These are phyloP conservation scores for Excoecaria agallocha DNA, from an alignment of 345 rosid species.

Conservation along the genomic window DNA sequence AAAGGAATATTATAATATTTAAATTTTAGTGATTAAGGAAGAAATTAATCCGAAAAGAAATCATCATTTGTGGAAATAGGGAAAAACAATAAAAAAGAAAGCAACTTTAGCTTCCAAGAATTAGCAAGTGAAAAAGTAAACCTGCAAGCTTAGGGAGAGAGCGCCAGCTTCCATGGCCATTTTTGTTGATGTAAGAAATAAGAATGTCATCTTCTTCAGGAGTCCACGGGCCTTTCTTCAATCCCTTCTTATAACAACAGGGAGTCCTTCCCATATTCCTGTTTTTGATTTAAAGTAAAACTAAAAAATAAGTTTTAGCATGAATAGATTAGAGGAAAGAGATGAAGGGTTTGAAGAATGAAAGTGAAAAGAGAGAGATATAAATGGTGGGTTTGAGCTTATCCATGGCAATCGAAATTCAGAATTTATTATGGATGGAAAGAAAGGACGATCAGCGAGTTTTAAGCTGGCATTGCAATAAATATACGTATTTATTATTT, in stretches of 20 bases:
- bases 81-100: neutral
- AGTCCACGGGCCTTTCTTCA: slow-evolving; percentile 42
- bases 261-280: slow-evolving; percentile 34
- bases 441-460: slow-evolving; percentile 50
- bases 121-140: neutral
- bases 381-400: slow-evolving; percentile 35
- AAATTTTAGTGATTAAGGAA: too few relatives aligned
- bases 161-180: slow-evolving; percentile 44
- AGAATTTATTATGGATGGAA: slow-evolving; percentile 21
- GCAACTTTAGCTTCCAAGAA: neutral
- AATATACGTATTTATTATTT: slow-evolving; percentile 16
- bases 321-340: neutral
- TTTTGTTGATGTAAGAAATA: slow-evolving; percentile 22
- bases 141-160: slow-evolving; percentile 38
- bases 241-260: slow-evolving; percentile 37
- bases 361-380: slow-evolving; percentile 11
- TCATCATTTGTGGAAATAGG: too few relatives aligned
- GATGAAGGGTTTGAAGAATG: neutral
- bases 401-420: slow-evolving; percentile 37
- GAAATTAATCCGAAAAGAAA: too few relatives aligned
- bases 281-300: too few relatives aligned
- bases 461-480: slow-evolving; percentile 57
- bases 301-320: neutral
- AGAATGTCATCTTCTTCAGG: slow-evolving; percentile 37
- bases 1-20: too few relatives aligned